Evolutionary conservation across 192 early-diverging fungal species (phyloP), one percentile per base, ranked within the genome.

Genomic region (Backusella westeae): DNA sequence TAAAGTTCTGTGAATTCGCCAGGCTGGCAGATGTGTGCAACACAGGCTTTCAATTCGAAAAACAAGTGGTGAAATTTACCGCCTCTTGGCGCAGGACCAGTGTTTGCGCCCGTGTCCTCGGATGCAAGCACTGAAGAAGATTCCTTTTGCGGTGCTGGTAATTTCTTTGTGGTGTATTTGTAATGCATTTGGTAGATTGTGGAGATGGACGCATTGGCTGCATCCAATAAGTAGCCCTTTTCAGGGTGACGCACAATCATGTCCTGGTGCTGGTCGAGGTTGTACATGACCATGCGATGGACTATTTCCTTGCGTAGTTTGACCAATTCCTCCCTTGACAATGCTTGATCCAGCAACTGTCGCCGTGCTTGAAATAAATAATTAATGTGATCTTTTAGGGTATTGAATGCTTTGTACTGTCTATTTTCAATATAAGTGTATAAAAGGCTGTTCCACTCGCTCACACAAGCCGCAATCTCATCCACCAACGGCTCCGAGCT

Each of bases 241-340:
- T 87, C 86, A 1, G 85, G 86, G 79, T 93, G 82, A 7, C 92
- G 80, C n/a, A 93, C 78, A 36, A 92, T 85, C 41, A 89, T 80
- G 67, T 89, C 87, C 17, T 82, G 69, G 34, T 84, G 77, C 36
- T 91, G 91, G 2, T 84, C 46, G 34, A 82, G 42, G 73, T 92
- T 90, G 8, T 88, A 85, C 17, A 80, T 78, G 35, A 90, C 88
- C 75, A 93, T 82, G 21, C 79, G 78, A 32, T 83, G 79, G 21
- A 91, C 84, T 10, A 93, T 79, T 69, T 82, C 81, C 38, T 79
- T 87, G 15, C 89, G 72, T 49, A 92, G 73, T 39, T 84, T 82
- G 1, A 81, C 72, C 10, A 93, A 77, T 72, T 91, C 89, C 69
- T 90, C 91, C 32, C 82, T 79, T 26, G 87, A 89, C 21, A 92